Evolutionary conservation across 306 rosid species (phyloP), one percentile per base, ranked within the genome.

Genomic region (Dryas alaskensis): DNA sequence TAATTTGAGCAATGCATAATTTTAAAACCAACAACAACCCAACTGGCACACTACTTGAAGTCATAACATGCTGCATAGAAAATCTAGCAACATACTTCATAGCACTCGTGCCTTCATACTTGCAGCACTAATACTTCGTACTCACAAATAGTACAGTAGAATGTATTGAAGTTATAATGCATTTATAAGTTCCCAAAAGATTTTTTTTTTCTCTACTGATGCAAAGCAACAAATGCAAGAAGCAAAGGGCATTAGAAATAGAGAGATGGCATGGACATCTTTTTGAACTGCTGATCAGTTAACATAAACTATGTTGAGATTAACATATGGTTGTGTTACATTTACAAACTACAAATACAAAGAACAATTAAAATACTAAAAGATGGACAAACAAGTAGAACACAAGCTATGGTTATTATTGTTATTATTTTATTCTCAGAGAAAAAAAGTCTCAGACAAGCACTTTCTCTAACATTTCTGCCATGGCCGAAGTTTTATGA

Each of bases 401-500:
- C 37, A 39, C 65, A 71, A 71, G 25, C 25, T 69, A 19, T 27
- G 64, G n/a, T 63, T n/a, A 31, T 60, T 10, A 55, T 64, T 64
- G 52, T 47, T 47, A 46, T 19, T 4, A 42, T 52, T n/a, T 78
- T 69, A 54, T 37, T 80, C 6, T 40, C 4, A 55, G 14, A 11
- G 19, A 42, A 76, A 43, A 17, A 7, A 70, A 55, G 52, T 57
- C 73, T 67, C 64, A 79, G 79, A 73, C 78, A 40, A 66, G 31
- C 19, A 43, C 55, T 40, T 65, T 45, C 22, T 50, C 17, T 11
- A n/a, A 62, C 47, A 79, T 47, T 58, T 66, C 44, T 62, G 40
- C 60, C 50, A 64, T 27, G 60, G 58, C 76, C 57, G 67, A 78
- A 68, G 57, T 10, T 66, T 66, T 48, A 47, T 65, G 43, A 48